These are phyloP conservation scores for Diaporthe longicolla DNA, from an alignment of 2,329 filamentous ascomycete genomes.

Conservation along the genomic window DNA sequence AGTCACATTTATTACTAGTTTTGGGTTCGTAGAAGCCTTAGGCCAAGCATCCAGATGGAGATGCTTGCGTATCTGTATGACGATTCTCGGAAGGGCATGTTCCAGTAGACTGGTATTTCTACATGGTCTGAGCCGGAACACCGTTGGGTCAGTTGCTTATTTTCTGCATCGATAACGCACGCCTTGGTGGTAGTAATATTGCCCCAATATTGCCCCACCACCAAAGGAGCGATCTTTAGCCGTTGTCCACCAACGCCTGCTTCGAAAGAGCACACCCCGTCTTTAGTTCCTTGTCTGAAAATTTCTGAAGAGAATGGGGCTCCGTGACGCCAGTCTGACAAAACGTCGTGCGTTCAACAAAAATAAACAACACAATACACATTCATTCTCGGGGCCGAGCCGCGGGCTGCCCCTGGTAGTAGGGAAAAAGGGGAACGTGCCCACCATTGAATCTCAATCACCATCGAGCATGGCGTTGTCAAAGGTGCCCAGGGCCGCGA, in stretches of 20 bases:
- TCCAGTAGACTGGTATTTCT: not conserved
- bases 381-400: not conserved
- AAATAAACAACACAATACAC: not conserved
- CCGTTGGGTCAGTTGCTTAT: no score
- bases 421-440: not conserved
- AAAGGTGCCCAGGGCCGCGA: not conserved
- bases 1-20: not conserved
- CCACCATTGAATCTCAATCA: not conserved
- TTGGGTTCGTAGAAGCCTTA: not conserved
- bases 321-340: conserved; percentile 4
- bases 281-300: not conserved
- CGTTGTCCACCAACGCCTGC: not conserved
- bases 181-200: not conserved
- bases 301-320: not conserved
- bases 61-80: not conserved
- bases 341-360: not conserved
- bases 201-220: not conserved
- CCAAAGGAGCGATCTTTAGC: not conserved
- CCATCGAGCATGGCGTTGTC: not conserved
- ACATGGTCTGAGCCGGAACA: not conserved
- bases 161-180: not conserved
- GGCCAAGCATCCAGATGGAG: not conserved
- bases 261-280: not conserved
- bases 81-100: not conserved
- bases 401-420: not conserved